Evolutionary conservation across 352 stramenopile genomes (phyloP), one percentile per base, ranked within the genome.

Genomic region (Saprolegnia parasitica): DNA sequence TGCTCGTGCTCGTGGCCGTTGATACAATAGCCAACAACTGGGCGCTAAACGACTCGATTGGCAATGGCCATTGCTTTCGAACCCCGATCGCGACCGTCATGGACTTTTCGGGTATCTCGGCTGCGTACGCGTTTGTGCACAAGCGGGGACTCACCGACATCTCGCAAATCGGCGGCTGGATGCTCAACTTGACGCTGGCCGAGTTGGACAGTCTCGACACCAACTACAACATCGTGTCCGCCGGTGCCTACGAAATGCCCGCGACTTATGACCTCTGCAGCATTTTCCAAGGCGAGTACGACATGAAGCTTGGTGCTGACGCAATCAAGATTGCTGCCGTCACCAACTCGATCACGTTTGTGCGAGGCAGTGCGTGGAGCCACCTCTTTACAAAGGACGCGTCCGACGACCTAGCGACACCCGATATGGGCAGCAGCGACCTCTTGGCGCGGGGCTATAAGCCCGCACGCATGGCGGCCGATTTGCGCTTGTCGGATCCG

Each of bases 1-100:
- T 49, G 13, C 11, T 52, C 18, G 23, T 52, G 18, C 57, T 65
- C 35, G 40, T 65, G 16, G 32, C 9, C 18, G 21, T 62, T 24
- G 60, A 67, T 32, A 32, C 42, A 18, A 23, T 67, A 10, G 40
- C 60, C 35, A 67, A 56, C 60, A 67, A 67, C 60, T 67, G 60
- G 60, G 9, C 32, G 21, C 40, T 67, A 6, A 67, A 56, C 46
- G 16, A 62, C 60, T 67, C 21, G 23, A 67, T 67, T 37, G 60
- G 60, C 16, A 56, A 67, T 45, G 60, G 18, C 46, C 32, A 52
- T 13, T 32, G 42, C 2, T 63, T 63, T 32, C 40, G 21, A 5
- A 67, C 60, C 13, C 26, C 60, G 0, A 24, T 67, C 40, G n/a
- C 42, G 4, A 24, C 32, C 40, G 35, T 67, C 18, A 62, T 13